Evolutionary conservation across 2,329 filamentous ascomycete species (phyloP), one percentile per base, ranked within the genome.

Genomic region (Erysiphe neolycopersici): DNA sequence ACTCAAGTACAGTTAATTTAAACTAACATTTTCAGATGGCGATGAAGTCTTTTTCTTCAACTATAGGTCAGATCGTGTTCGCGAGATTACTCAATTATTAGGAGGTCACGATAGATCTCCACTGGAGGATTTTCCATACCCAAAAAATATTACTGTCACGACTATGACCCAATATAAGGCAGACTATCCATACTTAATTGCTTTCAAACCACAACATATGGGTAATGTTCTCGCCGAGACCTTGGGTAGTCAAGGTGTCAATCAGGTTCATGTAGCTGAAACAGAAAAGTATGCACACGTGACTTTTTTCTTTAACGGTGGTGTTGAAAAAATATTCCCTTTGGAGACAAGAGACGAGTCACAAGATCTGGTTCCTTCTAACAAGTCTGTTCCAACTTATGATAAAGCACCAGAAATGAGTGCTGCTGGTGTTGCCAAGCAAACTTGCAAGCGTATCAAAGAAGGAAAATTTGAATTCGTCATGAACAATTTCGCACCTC

Each of bases 41-140:
- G 89, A 98, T 59, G 87, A 83, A 44, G 71, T 95, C 55, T 95
- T 95, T 73, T 95, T 95, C 74, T 98, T 98, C 80, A 98, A 98
- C 75, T 98, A 98, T 71, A 83, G 89, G 57, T 95, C 89, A 46
- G 89, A 98, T 61, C 85, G 89, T 60, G 87, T 87, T 43, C 81
- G 89, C 54, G 89, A 98, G 62, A 79, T 98, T 60, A 92, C 84
- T 42, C 89, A 95, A 64, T 71, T 98, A 38, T 67, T 98, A 44
- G 89, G 89, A 53, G 80, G 80, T 60, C 76, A 87, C 58, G 89
- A 98, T 66, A 81, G 83, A 56, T 92, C 83, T 19, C 84, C 85
- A 45, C 72, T 73, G 52, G 81, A 85, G 51, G 82, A 94, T 61
- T 93, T 95, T 68, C 69, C 80, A 40, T 95, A 85, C 67, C 89